A percentile compares a stretch with the other conserved stretches of the same genome.
Evolutionary conservation across 2,329 filamentous ascomycete genomes (phyloP).

Genomic region (Pleomassaria siparia): DNA sequence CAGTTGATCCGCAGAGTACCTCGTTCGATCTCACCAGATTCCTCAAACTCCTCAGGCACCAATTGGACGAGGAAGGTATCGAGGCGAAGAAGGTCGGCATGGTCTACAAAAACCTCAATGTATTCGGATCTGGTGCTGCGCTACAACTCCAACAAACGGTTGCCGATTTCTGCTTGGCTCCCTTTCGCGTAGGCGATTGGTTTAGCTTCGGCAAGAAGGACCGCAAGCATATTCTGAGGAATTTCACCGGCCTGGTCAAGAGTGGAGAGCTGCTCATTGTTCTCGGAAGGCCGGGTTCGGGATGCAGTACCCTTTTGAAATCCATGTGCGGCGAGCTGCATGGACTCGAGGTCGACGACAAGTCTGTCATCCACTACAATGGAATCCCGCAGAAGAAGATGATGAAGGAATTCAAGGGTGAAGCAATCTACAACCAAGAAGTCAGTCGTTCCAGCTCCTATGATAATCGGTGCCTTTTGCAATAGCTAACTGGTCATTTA

Average conservation of each 20-base stretch:
- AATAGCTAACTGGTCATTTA: slow-evolving; percentile 3
- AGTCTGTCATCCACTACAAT: slow-evolving; percentile 62
- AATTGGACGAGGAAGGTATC: slow-evolving; percentile 59
- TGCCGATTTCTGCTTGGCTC: slow-evolving; percentile 59
- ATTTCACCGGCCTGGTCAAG: slow-evolving; percentile 56
- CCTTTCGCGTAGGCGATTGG: slow-evolving; percentile 59
- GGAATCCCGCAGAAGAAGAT: slow-evolving; percentile 50
- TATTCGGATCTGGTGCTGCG: slow-evolving; percentile 67
- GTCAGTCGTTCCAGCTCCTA: slow-evolving; percentile 1
- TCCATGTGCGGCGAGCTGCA: slow-evolving; percentile 62
- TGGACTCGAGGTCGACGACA: slow-evolving; percentile 56
- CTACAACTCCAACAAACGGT: slow-evolving; percentile 71
- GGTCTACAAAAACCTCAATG: slow-evolving; percentile 65
- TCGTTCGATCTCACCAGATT: slow-evolving; percentile 59
- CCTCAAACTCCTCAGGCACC: slow-evolving; percentile 51
- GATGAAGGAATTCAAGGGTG: slow-evolving; percentile 51
- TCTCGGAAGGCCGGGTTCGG: slow-evolving; percentile 55
- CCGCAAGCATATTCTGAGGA: slow-evolving; percentile 58
- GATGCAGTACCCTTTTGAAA: slow-evolving; percentile 67
- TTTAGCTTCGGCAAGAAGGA: slow-evolving; percentile 52
- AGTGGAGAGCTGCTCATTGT: slow-evolving; percentile 53
- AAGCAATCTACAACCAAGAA: slow-evolving; percentile 50
- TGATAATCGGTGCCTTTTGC: background rate
- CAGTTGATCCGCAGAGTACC: slow-evolving; percentile 54
- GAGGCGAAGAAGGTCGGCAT: slow-evolving; percentile 59